Evolutionary conservation across 306 rosid genomes (phyloP), one percentile per base, ranked within the genome.

Genomic region (Malus fusca): DNA sequence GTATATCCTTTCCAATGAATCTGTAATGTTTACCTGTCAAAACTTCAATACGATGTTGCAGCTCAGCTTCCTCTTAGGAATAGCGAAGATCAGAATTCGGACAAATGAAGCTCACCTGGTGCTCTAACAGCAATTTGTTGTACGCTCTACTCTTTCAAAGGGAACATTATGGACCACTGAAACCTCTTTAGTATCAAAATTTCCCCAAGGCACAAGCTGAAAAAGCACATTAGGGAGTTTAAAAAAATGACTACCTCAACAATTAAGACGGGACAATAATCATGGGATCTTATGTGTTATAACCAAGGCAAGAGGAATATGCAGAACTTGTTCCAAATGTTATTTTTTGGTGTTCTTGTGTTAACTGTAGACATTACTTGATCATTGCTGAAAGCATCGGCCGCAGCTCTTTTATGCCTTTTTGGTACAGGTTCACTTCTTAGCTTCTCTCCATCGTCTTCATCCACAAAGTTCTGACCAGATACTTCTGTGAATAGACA

Each of bases 391-490:
- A 83, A 81, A 81, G 76, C 67, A 35, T 77, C 84, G 42, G 84
- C 83, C 67, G 76, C 33, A 81, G 82, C 68, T 53, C 73, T 83
- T 88, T 81, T 90, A 79, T 74, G 75, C 85, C 90, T 84, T 84
- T 91, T 91, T 11, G 79, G 68, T 75, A n/a, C 14, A 23, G 91
- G 81, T 68, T 72, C 71, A 80, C 86, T 18, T 79, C 83, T 72
- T 71, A 87, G 78, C 69, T 82, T 79, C 79, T 84, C 85, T 84
- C 67, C 87, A 28, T 67, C 71, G 59, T 25, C 75, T 63, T 86
- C 87, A 61, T 86, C 87, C 80, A 67, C 83, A 83, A 94, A 94
- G 85, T 92, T 94, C 88, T 91, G 98, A 82, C 86, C 96, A 5
- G 86, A 84, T 81, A 84, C 84, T 82, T 91, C 98, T 91, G 80